Base-by-base conservation (phyloP, 2,329 filamentous ascomycete genomes). In the Tolypocladium album region DNA sequence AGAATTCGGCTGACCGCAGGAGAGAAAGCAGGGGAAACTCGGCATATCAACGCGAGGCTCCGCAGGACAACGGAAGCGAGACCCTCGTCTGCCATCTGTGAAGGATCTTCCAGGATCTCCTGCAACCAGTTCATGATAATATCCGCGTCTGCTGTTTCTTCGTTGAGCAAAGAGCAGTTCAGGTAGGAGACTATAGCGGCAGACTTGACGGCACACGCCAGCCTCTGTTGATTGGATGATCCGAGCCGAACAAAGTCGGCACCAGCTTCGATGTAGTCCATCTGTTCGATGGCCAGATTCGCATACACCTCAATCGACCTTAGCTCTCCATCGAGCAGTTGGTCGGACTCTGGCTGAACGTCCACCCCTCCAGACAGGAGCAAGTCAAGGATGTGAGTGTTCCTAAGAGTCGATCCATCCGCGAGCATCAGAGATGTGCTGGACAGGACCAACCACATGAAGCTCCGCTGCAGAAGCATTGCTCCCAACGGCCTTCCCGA, bases 391-490 rank as follows among this genome's bases (percentile, higher is more conserved):
- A 95, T 80, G 63, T 90, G 85, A 17, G 79, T 78, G 47, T 82
- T 79, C 58, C 81, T 80, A 43, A 89, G 76, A 20, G 78, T 74
- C n/a, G 82, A 76, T 7, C 82, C 80, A 47, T 88, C 84, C 39
- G 84, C 81, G 22, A 90, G 80, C 62, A 93, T 78, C 36, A 93
- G 80, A 17, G 90, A 89, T 2, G 90, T 90, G 59, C 85, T 88
- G 2, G 91, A 85, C 40, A 92, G 87, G 15, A 97, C 80, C 39
- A 97, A 83, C 72, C 86, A 87, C 81, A 95, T 91, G 70, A 96
- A 95, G 64, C 88, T 92, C 68, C 90, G 86, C 71, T 96, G 92
- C 27, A 99, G 75, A 7, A 97, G 81, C 88, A 97, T 94, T 15
- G 92, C 91, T 12, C 94, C 92, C 52, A 99, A 76, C 0, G 95